phyloP scores from a whole-genome alignment of 2,329 filamentous ascomycete genomes.

The Fusarium chuoi region DNA sequence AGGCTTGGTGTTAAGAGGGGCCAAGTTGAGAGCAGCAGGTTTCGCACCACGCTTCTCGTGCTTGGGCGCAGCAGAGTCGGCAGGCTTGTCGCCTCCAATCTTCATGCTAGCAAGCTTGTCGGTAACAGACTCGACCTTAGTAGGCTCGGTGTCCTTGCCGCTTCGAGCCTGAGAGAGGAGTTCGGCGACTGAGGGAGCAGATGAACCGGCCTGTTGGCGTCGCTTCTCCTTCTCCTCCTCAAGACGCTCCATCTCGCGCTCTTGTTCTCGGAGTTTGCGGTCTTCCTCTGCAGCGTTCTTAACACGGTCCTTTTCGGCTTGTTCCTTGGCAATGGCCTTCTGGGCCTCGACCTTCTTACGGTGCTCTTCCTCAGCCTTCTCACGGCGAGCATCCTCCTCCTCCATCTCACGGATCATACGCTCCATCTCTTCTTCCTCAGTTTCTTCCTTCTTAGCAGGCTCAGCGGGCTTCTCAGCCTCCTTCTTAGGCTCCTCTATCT shows the following conservation, averaged over 20 bases:
- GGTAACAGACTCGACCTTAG: conserved; percentile 54
- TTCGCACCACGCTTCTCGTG: conserved; percentile 74
- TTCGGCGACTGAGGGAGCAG: conserved; percentile 61
- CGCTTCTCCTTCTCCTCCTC: conserved; percentile 76
- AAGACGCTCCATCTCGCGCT: conserved; percentile 76
- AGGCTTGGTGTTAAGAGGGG: conserved; percentile 81
- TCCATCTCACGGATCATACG: conserved; percentile 72
- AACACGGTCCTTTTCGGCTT: conserved; percentile 57
- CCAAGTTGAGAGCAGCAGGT: conserved; percentile 88
- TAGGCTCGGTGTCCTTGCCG: conserved; percentile 53
- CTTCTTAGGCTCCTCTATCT: conserved; percentile 42
- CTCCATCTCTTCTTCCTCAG: conserved; percentile 67
- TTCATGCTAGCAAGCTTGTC: conserved; percentile 64
- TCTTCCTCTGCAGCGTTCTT: conserved; percentile 66
- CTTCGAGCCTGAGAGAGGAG: conserved; percentile 54
- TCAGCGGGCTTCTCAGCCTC: conserved; percentile 43
- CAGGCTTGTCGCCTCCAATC: conserved; percentile 58
- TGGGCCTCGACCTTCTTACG: conserved; percentile 60
- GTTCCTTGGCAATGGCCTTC: conserved; percentile 59
- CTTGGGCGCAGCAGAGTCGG: conserved; percentile 61
- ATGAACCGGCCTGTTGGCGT: conserved; percentile 59
- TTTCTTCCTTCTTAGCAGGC: conserved; percentile 48
- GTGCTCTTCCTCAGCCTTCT: conserved; percentile 50
- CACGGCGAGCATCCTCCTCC: conserved; percentile 43
- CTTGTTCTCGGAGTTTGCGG: conserved; percentile 76